Base-by-base conservation (phyloP, 2,329 filamentous ascomycete species). In the Fusarium equiseti region DNA sequence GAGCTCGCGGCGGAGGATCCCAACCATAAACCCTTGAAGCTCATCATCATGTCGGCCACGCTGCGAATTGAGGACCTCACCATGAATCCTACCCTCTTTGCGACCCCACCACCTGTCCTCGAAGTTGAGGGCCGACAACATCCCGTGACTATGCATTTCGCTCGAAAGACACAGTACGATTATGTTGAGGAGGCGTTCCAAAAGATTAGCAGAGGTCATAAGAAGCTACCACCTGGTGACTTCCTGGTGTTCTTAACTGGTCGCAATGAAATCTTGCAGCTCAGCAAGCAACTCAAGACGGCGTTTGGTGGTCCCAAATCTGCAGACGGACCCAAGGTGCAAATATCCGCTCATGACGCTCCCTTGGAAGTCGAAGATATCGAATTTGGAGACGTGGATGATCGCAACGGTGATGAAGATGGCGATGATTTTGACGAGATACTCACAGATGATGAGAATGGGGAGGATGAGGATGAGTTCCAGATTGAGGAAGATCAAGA, bases 31-130 rank as follows among this genome's bases (percentile, higher is more conserved):
- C 94, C 95, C 0, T 81, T 99, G 55, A 99, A 98, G 81, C 86
- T 99, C 11, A 89, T 99, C 64, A 97, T 99, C 81, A 99, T 99
- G 97, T 98, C 95, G 64, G 96, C 96, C 45, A 99, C 96, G 4
- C 85, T 99, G 35, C 88, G 94, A 63, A 93, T 98, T 48, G 92
- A 94, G 15, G 95, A 98, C 77, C 92, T 99, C 73, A 94, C 93
- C 0, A 88, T 94, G 77, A 98, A 99, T 76, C 83, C 88, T 11
- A 90, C 87, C 18, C 84, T 99, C 0, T 99, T 99, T 80, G 84
- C 90, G 6, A 86, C 84, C 0, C 87, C 92, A 5, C 96, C 96
- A 0, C 95, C 95, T 0, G 88, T 98, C 2, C 86, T 99, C 2
- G 90, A 97, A 78, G 92, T 95, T 0, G 95, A 98, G 79, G 97